Evolutionary conservation across 2,329 filamentous ascomycete species (phyloP), one percentile per base, ranked within the genome.

Genomic region (Bipolaris zeicola): DNA sequence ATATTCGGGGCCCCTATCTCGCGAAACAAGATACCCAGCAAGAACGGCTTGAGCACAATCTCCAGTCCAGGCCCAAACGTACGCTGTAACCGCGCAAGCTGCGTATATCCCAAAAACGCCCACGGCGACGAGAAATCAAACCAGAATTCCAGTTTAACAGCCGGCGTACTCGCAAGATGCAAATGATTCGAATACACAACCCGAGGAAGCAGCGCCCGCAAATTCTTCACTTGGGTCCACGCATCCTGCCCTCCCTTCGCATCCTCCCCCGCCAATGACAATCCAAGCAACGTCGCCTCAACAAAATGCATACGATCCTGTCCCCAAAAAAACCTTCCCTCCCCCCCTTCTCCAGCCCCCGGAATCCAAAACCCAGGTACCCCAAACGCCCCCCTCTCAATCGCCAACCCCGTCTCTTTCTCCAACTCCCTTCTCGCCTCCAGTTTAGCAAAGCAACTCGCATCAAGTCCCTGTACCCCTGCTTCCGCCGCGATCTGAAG

Each of bases 251-350:
- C 8, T 28, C 3, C 26, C 26, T 10, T 28, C 7, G 2, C 26
- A 8, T 24, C 5, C 22, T 1, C 3, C 22, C 22, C 22, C 22
- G 26, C 6, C 7, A 22, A 20, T 5, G 26, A 18, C 3, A 67
- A 34, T 1, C 64, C 62, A 11, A 63, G 34, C 5, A 74, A 46
- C 3, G 65, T 59, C 1, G 70, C 73, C 43, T 76, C 72, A 2
- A 74, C 73, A 38, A 76, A 74, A 46, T 74, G 71, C 71, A 76
- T 75, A 0, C 70, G 65, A 59, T 75, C 73, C 49, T 76, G 72
- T 1, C 73, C 73, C 72, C 71, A 76, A 24, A 66, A 75, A 45
- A 71, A 73, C 7, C 72, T 53, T 0, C 71, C 72, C 5, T 18
- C 45, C 5, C 38, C 54, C 33, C 53, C 36, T 5, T 63, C 16